These are phyloP conservation scores for Solanum bukasovii DNA, from an alignment of 257 asterid genomes.

Conservation along the genomic window DNA sequence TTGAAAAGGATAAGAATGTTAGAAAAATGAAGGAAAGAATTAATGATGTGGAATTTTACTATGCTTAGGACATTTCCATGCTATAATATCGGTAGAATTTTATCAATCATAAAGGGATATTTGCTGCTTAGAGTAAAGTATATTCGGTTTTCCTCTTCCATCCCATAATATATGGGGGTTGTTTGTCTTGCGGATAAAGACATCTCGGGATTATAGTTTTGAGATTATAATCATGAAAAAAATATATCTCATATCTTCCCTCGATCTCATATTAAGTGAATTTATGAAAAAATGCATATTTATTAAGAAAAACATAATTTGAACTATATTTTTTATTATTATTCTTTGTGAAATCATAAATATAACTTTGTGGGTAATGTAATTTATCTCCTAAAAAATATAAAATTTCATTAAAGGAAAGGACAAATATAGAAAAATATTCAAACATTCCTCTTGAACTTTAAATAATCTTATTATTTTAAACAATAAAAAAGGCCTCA, in stretches of 20 bases:
- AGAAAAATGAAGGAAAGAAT: not conserved
- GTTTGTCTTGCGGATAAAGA: not conserved
- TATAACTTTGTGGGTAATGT: no score
- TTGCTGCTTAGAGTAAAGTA: constrained; percentile 49
- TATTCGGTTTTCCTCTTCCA: constrained; percentile 25
- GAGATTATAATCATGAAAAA: no score
- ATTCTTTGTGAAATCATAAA: fast-evolving
- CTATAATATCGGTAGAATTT: not conserved
- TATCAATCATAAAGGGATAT: constrained; percentile 21
- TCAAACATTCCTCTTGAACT: no score
- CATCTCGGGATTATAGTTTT: not conserved
- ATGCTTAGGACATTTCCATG: not conserved
- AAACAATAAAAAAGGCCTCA: no score
- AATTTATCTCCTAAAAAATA: not conserved
- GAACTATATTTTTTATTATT: no score
- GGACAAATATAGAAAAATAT: no score
- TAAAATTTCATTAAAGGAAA: no score
- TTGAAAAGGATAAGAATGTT: not conserved
- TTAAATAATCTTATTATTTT: no score
- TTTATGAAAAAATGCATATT: no score
- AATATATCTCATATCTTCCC: no score
- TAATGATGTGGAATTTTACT: constrained; percentile 1
- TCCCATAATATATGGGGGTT: not conserved
- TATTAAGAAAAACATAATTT: no score
- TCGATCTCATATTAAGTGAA: no score